Evolutionary conservation across 345 rosid species (phyloP).

Genomic region (Noccaea bulbosa): DNA sequence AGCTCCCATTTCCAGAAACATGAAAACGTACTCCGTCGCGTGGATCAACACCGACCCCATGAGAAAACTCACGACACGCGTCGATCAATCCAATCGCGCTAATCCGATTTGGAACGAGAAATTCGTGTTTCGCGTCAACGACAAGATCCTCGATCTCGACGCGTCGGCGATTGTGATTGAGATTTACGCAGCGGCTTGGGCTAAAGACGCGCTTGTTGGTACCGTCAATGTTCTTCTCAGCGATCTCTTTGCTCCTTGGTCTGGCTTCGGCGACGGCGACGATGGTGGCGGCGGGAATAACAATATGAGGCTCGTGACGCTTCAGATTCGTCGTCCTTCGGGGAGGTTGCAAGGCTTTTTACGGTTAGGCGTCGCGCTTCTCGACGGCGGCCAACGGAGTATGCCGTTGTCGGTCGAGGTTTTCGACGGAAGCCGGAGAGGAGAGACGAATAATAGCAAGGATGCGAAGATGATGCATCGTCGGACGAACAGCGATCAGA

Average conservation of each 20-base stretch:
- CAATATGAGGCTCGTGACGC: slow-evolving; percentile 51
- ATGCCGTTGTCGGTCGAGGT: slow-evolving; percentile 67
- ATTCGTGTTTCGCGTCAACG: slow-evolving; percentile 77
- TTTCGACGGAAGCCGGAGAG: slow-evolving; percentile 39
- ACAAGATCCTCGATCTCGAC: slow-evolving; percentile 58
- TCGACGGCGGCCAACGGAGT: slow-evolving; percentile 73
- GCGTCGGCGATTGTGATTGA: slow-evolving; percentile 68
- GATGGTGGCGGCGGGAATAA: slow-evolving; percentile 36
- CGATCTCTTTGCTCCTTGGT: slow-evolving; percentile 54
- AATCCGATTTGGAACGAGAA: slow-evolving; percentile 92
- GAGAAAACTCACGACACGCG: slow-evolving; percentile 68
- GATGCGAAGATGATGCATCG: slow-evolving; percentile 44
- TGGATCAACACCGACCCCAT: slow-evolving; percentile 75
- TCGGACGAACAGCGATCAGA: slow-evolving; percentile 69
- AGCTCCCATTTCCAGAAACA: slow-evolving; percentile 64
- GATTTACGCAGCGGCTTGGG: slow-evolving; percentile 89
- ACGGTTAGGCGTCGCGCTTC: slow-evolving; percentile 68
- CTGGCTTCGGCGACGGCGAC: slow-evolving; percentile 31
- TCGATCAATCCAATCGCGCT: slow-evolving; percentile 65
- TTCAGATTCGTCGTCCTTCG: slow-evolving; percentile 74
- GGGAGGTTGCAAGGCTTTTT: slow-evolving; percentile 93
- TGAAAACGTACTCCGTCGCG: slow-evolving; percentile 83
- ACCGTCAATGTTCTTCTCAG: slow-evolving; percentile 64
- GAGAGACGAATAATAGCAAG: background rate
- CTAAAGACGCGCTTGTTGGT: slow-evolving; percentile 72